These are phyloP conservation scores for Clitopilus hobsonii DNA, from an alignment of 768 basidiomycete species.

Conservation along the genomic window DNA sequence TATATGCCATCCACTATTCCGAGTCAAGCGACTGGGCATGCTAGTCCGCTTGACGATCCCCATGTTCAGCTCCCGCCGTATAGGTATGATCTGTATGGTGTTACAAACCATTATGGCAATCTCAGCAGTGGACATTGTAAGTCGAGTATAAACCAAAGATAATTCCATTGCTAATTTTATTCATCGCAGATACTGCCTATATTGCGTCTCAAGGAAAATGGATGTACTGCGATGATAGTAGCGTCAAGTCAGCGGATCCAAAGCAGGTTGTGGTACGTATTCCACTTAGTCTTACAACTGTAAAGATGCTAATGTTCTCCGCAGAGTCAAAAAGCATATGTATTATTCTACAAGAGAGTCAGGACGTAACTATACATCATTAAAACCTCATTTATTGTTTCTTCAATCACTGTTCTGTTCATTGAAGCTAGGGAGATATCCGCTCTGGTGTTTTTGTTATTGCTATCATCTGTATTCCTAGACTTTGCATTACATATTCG, in stretches of 20 bases:
- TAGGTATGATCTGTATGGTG: conserved; percentile 89
- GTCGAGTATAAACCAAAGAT: conserved; percentile 22
- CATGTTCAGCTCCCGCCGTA: conserved; percentile 84
- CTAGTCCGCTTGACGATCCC: conserved; percentile 60
- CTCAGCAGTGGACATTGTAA: conserved; percentile 94
- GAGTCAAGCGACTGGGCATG: conserved; percentile 41
- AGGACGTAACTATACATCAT: conserved; percentile 34
- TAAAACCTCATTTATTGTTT: conserved; percentile 22
- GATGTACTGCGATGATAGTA: conserved; percentile 93
- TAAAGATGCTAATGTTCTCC: background rate
- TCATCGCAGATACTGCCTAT: conserved; percentile 78
- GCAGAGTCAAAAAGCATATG: conserved; percentile 64
- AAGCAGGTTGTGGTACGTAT: conserved; percentile 78
- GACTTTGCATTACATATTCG: conserved; percentile 12
- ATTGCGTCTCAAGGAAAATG: conserved; percentile 85
- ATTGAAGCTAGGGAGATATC: conserved; percentile 3
- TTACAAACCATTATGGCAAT: conserved; percentile 95
- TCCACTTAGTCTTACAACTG: conserved; percentile 1
- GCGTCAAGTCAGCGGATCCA: conserved; percentile 65
- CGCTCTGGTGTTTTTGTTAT: conserved; percentile 11
- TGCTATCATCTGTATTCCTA: conserved; percentile 19
- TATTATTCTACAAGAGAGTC: conserved; percentile 73
- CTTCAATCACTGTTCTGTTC: conserved; percentile 4
- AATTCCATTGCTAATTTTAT: conserved; percentile 1
- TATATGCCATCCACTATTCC: conserved; percentile 77